Evolutionary conservation across 2,329 filamentous ascomycete species (phyloP), one percentile per base, ranked within the genome.

Genomic region (Colletotrichum echinochloae): DNA sequence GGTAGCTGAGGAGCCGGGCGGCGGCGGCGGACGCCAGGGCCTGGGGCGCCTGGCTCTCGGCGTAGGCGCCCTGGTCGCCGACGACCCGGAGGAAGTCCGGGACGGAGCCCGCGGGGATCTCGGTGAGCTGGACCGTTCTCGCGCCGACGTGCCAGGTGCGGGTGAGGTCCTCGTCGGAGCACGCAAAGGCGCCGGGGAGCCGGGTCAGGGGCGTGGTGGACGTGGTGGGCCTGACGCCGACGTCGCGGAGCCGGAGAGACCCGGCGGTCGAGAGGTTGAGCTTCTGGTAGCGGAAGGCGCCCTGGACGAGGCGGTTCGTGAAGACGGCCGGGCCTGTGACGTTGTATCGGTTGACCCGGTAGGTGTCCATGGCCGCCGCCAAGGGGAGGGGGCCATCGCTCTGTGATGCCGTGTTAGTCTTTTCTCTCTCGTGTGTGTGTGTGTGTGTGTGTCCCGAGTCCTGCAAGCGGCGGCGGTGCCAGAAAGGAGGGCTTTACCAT

Each of bases 361-460:
- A 81, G 1, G 77, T 79, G 55, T 81, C 79, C 78, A 81, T 80
- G 5, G 80, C 77, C 14, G 79, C 79, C 12, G 80, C 76, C 1
- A 82, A 72, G 14, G 75, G 72, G 12, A 81, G 63, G 11, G 80
- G 79, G 0, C 79, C 79, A 54, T 79, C 78, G 57, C 54, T 65
- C 69, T 65, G 44, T 8, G 5, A 33, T 55, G 9, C 5, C 7
- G n/a, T 5, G 12, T 28, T 12, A 46, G 35, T 51, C 28, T 37
- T 30, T 8, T n/a, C n/a, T n/a, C n/a, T n/a, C n/a, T n/a, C n/a
- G n/a, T n/a, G n/a, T n/a, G n/a, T n/a, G n/a, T n/a, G n/a, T n/a
- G n/a, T n/a, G n/a, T n/a, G n/a, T n/a, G n/a, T n/a, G 30, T 33
- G 30, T 33, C 30, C 8, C 3, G 30, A 33, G n/a, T 33, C 5